Evolutionary conservation across 139 green algal species (phyloP), one percentile per base, ranked within the genome.

Genomic region (Micractinium sp.): DNA sequence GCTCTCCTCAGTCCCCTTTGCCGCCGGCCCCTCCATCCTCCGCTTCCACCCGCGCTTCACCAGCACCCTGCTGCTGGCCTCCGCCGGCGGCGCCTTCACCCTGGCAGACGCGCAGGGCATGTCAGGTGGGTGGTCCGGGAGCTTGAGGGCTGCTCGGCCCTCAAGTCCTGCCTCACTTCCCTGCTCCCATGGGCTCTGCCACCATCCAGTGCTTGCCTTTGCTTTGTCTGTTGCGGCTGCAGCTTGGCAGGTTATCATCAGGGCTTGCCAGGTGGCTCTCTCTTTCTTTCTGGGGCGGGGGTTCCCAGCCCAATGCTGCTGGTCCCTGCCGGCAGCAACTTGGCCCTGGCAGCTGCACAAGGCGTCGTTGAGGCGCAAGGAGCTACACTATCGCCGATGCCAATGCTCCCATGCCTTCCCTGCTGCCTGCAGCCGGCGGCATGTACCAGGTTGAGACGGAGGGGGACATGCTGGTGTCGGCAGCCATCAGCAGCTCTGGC

Each of bases 21-120:
- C n/a, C 18, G 63, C 88, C 25, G 86, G 91, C 2, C 89, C 93
- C 85, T 79, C 78, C 18, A 53, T 91, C 81, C 92, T 98, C 69
- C 73, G 87, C 66, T 97, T 97, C 92, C 95, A 98, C 87, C 96
- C 96, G 53, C 90, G 92, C 82, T 90, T 97, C 85, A 87, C 90
- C 60, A 90, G 86, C 79, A 93, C 89, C 27, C 88, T 99, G 76
- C 91, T 98, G 81, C 78, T 97, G 53, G 95, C 86, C 12, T 93
- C 92, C 7, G 61, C 91, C 13, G 76, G 56, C 0, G 96, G 96
- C 9, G 71, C 92, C 22, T 94, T 98, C 91, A 93, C 87, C 38
- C 35, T 98, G 29, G 90, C 87, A 3, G 96, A 98, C 85, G 91
- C 92, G 0, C 35, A 77, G 79, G 89, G 60, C 76, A 38, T 82